These are phyloP conservation scores for Linum trigynum DNA, from an alignment of 345 rosid species.

Conservation along the genomic window DNA sequence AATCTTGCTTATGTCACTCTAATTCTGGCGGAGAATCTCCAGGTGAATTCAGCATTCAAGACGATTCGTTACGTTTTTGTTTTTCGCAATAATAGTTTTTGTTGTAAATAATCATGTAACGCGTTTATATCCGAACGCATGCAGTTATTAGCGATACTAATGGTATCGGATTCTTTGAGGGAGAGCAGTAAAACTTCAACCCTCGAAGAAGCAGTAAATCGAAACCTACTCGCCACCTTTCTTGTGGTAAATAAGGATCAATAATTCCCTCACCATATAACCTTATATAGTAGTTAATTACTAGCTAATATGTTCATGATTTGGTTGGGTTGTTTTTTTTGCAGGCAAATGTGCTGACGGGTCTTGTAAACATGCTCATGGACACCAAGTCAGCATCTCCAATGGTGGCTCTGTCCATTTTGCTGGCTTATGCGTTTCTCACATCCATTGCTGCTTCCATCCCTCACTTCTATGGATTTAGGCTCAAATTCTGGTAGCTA, in stretches of 20 bases:
- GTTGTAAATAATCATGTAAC: too few species aligned
- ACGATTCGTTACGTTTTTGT: too few species aligned
- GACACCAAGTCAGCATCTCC: constrained; percentile 55
- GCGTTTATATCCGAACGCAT: constrained; percentile 1
- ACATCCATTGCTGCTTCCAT: constrained; percentile 35
- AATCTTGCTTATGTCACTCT: constrained; percentile 76
- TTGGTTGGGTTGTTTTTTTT: constrained; percentile 16
- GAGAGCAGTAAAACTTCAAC: constrained; percentile 45
- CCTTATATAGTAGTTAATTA: neutral
- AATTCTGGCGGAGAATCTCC: constrained; percentile 62
- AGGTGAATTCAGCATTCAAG: constrained; percentile 34
- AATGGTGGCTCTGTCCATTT: constrained; percentile 34
- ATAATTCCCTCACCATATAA: too few species aligned
- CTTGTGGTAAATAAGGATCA: constrained; percentile 42
- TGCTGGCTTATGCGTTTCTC: constrained; percentile 36
- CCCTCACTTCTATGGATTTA: constrained; percentile 37
- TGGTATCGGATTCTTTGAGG: constrained; percentile 44
- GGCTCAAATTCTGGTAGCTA: constrained; percentile 61
- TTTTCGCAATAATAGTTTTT: too few species aligned
- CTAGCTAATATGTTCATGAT: too few species aligned
- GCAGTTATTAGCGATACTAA: constrained; percentile 51
- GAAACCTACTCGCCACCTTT: constrained; percentile 58
- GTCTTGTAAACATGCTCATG: constrained; percentile 52
- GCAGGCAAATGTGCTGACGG: constrained; percentile 79
- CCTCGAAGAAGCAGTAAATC: constrained; percentile 70